These are phyloP conservation scores for Macrotyloma uniflorum DNA, from an alignment of 306 rosid genomes.

Conservation along the genomic window DNA sequence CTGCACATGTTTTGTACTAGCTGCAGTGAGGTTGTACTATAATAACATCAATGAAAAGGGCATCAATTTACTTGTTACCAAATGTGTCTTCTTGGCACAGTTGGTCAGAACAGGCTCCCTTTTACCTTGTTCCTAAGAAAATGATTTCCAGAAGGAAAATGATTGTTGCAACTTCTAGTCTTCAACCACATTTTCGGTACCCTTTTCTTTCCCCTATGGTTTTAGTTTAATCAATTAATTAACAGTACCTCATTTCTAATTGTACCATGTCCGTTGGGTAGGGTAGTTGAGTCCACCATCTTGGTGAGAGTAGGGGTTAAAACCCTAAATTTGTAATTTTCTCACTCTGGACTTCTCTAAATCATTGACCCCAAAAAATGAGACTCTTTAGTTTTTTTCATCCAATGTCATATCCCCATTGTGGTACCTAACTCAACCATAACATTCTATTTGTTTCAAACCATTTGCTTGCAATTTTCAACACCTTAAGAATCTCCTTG, in stretches of 20 bases:
- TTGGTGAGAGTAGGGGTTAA: not conserved
- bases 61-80: constrained; percentile 3
- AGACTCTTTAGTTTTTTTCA: not conserved
- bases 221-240: not conserved
- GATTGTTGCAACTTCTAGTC: constrained; percentile 15
- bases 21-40: constrained; percentile 14
- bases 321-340: constrained; percentile 2
- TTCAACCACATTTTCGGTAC: constrained; percentile 7
- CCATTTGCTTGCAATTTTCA: constrained; percentile 1
- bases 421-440: not conserved
- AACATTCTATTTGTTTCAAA: not conserved
- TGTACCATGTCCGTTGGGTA: not conserved
- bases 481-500: not conserved
- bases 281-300: constrained; percentile 12
- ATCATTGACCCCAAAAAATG: constrained; percentile 12
- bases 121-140: not conserved
- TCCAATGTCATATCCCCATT: not conserved
- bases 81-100: not conserved
- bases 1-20: not conserved
- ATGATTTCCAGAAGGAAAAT: not conserved
- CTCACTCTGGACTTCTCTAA: constrained; percentile 2
- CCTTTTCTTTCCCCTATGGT: not conserved
- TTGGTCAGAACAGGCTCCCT: not conserved
- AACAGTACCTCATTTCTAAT: not conserved
- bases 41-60: constrained; percentile 7